phyloP scores from a whole-genome alignment of 306 rosid species.

The Neltuma alba region DNA sequence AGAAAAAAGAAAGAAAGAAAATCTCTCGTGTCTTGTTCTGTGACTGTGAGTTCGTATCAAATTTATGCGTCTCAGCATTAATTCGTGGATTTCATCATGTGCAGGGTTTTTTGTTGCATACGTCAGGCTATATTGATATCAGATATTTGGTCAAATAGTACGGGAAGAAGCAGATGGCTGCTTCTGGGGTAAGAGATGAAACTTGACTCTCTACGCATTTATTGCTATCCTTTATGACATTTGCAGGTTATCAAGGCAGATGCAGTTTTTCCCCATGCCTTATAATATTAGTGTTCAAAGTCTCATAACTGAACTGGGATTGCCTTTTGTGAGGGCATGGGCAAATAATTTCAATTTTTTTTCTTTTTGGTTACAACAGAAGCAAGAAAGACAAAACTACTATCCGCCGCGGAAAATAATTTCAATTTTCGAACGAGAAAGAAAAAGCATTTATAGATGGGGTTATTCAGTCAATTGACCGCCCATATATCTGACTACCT shows the following conservation, averaged over 20 bases:
- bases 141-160: constrained; percentile 30
- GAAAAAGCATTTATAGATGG: background rate
- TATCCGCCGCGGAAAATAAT: too few relatives aligned
- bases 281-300: background rate
- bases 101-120: constrained; percentile 11
- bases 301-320: background rate
- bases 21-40: background rate
- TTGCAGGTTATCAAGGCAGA: constrained; percentile 12
- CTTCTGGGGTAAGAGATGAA: constrained; percentile 56
- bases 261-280: background rate
- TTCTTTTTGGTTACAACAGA: too few relatives aligned
- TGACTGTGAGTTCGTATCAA: constrained; percentile 6
- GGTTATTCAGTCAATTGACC: background rate
- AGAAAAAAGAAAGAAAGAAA: background rate
- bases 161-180: constrained; percentile 54
- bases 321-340: background rate
- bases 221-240: background rate
- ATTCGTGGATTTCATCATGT: constrained; percentile 20
- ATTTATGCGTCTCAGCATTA: constrained; percentile 15
- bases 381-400: too few relatives aligned
- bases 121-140: background rate
- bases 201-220: background rate
- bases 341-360: background rate
- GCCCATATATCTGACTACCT: background rate
- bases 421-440: too few relatives aligned